Conservation (phyloP, 83 land plant species). For the Larix sibirica region DNA sequence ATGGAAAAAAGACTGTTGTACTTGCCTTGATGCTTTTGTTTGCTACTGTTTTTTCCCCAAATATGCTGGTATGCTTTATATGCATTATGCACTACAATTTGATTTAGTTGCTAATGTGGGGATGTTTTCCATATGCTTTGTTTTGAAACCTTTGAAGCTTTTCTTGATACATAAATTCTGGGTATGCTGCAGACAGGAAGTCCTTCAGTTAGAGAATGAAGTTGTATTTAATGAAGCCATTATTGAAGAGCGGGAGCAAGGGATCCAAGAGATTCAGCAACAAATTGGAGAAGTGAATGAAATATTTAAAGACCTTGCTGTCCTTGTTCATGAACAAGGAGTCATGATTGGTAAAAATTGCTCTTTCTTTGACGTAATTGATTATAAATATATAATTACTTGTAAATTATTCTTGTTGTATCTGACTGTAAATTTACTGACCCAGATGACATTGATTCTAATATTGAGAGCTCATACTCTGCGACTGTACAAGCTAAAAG, state of each 20-base stretch:
- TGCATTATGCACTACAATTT: not conserved
- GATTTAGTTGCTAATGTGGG: not conserved
- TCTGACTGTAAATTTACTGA: not conserved
- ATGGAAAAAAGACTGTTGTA: not conserved
- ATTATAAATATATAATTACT: not conserved
- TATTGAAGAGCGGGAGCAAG: slow-evolving; percentile 95
- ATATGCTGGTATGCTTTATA: not conserved
- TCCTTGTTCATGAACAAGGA: slow-evolving; percentile 92
- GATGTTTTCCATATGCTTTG: not conserved
- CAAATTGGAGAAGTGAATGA: slow-evolving; percentile 98
- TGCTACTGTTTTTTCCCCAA: not conserved
- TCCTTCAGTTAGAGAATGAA: slow-evolving; percentile 83
- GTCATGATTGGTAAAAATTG: slow-evolving; percentile 70
- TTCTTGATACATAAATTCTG: not conserved
- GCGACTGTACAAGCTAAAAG: slow-evolving; percentile 79
- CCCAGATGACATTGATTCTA: slow-evolving; percentile 90
- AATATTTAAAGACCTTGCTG: slow-evolving; percentile 95
- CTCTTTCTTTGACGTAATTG: not conserved
- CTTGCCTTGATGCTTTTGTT: not conserved
- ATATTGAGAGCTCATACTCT: slow-evolving; percentile 69
- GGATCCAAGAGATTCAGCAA: slow-evolving; percentile 87
- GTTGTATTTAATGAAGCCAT: slow-evolving; percentile 92
- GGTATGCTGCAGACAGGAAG: slow-evolving; percentile 72
- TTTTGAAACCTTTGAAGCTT: not conserved
- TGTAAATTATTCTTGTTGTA: not conserved